phyloP scores from a whole-genome alignment of 768 basidiomycete species.

The Mycena crocata region DNA sequence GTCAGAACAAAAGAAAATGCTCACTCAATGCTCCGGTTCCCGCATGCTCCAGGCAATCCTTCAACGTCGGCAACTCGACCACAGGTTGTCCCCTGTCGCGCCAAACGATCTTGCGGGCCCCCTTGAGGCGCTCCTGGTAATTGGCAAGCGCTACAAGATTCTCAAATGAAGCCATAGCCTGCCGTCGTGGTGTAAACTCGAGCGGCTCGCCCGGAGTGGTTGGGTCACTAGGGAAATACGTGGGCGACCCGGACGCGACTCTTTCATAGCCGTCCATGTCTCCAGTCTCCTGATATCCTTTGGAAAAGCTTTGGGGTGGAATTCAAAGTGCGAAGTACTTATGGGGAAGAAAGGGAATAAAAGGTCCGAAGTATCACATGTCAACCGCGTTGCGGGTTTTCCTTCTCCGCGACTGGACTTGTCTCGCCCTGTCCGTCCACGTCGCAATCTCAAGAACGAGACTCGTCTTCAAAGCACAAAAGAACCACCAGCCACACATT shows the following conservation, averaged over 20 bases:
- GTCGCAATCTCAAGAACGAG: too few species aligned
- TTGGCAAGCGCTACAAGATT: slow-evolving; percentile 88
- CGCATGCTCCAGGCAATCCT: slow-evolving; percentile 79
- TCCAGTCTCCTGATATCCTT: not conserved
- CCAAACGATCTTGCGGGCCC: slow-evolving; percentile 86
- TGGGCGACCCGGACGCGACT: not conserved
- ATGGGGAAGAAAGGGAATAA: too few species aligned
- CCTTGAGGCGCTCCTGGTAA: slow-evolving; percentile 78
- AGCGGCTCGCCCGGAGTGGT: slow-evolving; percentile 11
- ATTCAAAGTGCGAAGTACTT: not conserved
- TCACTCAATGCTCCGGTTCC: slow-evolving; percentile 77
- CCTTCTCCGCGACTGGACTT: too few species aligned
- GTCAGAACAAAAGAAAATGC: slow-evolving; percentile 42
- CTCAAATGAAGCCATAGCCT: slow-evolving; percentile 77
- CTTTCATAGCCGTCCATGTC: not conserved
- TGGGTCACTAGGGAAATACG: slow-evolving; percentile 3
- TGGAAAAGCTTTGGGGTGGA: slow-evolving; percentile 18
- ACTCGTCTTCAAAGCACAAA: too few species aligned
- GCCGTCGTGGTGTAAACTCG: slow-evolving; percentile 14
- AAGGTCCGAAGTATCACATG: too few species aligned
- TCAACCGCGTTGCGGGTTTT: too few species aligned
- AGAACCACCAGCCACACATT: too few species aligned
- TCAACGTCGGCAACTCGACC: slow-evolving; percentile 69
- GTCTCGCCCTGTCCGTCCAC: too few species aligned
- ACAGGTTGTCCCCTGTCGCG: slow-evolving; percentile 83